A percentile compares a stretch with the other conserved stretches of the same genome.
These are phyloP conservation scores for Orobanche coerulescens DNA, from an alignment of 257 asterid species.

Conservation along the genomic window DNA sequence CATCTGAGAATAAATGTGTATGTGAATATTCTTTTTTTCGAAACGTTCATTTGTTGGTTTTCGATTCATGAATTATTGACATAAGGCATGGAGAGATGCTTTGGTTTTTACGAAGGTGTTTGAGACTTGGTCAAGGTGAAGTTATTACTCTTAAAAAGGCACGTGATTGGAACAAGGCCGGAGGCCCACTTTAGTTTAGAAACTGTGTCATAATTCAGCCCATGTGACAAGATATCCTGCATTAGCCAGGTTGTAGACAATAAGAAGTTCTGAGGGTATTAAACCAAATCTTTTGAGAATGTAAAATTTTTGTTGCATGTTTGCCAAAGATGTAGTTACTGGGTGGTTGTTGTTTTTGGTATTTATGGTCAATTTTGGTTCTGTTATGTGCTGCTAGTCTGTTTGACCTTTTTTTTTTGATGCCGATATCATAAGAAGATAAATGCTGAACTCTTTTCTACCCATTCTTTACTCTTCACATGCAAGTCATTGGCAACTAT, in stretches of 20 bases:
- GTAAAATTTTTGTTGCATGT: neutral
- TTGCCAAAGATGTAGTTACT: no score
- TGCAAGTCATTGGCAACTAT: neutral
- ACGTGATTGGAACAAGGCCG: slow-evolving; percentile 17
- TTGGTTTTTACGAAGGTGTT: slow-evolving; percentile 11
- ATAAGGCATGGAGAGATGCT: neutral
- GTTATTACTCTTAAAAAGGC: slow-evolving; percentile 5
- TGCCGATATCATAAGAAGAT: neutral
- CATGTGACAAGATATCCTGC: neutral
- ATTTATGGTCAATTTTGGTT: neutral
- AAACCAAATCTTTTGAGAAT: neutral
- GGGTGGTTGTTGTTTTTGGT: no score
- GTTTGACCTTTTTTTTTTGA: neutral
- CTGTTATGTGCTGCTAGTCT: neutral
- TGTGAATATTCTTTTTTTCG: slow-evolving; percentile 20
- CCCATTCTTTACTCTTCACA: neutral
- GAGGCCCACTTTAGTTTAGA: slow-evolving; percentile 9
- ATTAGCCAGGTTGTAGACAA: neutral
- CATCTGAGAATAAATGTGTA: slow-evolving; percentile 70
- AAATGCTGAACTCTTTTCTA: neutral
- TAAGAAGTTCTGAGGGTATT: neutral
- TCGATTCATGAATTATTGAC: neutral
- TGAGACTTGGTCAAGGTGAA: slow-evolving; percentile 13
- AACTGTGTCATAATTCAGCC: neutral
- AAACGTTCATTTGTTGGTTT: neutral